These are phyloP conservation scores for Cystobasidium tubakii DNA, from an alignment of 768 basidiomycete genomes.

Conservation along the genomic window DNA sequence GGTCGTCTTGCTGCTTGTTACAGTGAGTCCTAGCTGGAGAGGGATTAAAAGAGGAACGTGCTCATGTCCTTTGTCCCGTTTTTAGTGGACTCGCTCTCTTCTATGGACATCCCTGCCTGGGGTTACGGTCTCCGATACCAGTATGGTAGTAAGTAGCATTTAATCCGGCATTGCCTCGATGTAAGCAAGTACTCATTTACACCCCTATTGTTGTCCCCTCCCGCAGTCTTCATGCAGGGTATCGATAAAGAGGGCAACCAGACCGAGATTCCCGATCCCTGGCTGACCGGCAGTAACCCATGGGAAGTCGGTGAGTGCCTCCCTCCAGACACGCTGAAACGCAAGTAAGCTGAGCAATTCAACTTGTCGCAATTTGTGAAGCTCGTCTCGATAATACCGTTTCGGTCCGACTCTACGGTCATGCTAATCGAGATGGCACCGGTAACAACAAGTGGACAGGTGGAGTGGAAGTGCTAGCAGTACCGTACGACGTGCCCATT, in stretches of 20 bases:
- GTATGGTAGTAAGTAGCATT: constrained; percentile 32
- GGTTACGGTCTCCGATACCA: constrained; percentile 82
- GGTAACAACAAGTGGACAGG: constrained; percentile 61
- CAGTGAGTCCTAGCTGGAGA: constrained; percentile 79
- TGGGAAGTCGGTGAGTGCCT: constrained; percentile 51
- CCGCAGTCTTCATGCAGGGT: constrained; percentile 72
- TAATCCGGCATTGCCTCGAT: no score
- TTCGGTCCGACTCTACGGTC: constrained; percentile 75
- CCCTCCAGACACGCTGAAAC: not conserved
- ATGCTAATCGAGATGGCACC: constrained; percentile 62
- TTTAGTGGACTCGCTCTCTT: constrained; percentile 67
- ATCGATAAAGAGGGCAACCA: constrained; percentile 58
- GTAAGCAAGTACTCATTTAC: constrained; percentile 57
- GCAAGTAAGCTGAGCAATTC: no score
- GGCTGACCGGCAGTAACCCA: constrained; percentile 79
- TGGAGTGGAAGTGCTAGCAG: constrained; percentile 52
- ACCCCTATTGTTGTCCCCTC: constrained; percentile 58
- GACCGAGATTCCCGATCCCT: constrained; percentile 62
- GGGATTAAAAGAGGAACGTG: no score
- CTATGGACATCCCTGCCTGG: constrained; percentile 86
- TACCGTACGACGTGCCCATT: constrained; percentile 92
- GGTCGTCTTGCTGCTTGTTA: constrained; percentile 97
- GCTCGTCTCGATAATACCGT: constrained; percentile 44
- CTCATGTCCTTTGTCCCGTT: constrained; percentile 3
- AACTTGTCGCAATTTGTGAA: not conserved